Evolutionary conservation across 306 rosid species (phyloP), one percentile per base, ranked within the genome.

Genomic region (Delonix regia): DNA sequence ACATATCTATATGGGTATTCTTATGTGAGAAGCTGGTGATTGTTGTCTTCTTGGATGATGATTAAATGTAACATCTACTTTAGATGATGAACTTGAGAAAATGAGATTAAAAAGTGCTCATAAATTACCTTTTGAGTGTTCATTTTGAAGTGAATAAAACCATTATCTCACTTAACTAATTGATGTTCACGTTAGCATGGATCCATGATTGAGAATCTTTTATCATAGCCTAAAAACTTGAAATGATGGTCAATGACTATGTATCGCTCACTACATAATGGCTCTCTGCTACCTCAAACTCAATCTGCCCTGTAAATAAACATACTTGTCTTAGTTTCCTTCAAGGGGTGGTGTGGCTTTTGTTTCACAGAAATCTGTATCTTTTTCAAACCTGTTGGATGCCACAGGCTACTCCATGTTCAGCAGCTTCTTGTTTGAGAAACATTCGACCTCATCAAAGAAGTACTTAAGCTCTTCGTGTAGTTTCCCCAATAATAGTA

Each of bases 251-350:
- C 15, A 70, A 78, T 34, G 55, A 71, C 34, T 87, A 81, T 30
- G 91, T 85, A 42, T 89, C 91, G 93, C 72, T 89, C 55, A 87
- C 93, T 11, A 87, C 91, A 0, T 91, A 89, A 73, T 89, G 93
- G 93, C 86, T 89, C 49, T 87, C 88, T 81, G 15, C 87, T 27
- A 89, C 93, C 51, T 3, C 87, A 15, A 89, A 87, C 81, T 87
- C 93, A 33, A 41, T 81, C 61, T 70, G 83, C 36, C 79, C 82
- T 8, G 45, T 21, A 64, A 73, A 52, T 27, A 47, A 13, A 14
- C 14, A 47, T 73, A 7, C 67, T 14, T 69, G 85, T 34, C 67
- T 83, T 21, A 27, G 44, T 68, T 52, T 66, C 28, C 78, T 89
- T 28, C 80, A 85, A 76, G 93, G 93, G 5, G 86, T 89, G 10